phyloP scores from a whole-genome alignment of 768 basidiomycete species.

The Suillus fuscotomentosus region DNA sequence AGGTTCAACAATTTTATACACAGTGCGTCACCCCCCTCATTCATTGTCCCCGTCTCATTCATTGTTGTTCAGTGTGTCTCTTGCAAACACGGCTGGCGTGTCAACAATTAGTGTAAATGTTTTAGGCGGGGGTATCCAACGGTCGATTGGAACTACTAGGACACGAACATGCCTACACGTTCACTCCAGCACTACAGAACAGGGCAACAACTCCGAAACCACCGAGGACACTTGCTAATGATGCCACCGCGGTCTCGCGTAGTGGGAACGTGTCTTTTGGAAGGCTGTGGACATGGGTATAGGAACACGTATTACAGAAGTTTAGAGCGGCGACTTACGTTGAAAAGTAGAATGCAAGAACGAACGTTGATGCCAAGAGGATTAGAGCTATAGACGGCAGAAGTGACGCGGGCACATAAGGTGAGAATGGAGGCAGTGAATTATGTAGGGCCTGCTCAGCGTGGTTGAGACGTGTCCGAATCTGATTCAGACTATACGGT shows the following conservation, averaged over 20 bases:
- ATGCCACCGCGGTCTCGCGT: slow-evolving; percentile 69
- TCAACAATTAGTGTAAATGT: slow-evolving; percentile 56
- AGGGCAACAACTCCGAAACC: slow-evolving; percentile 90
- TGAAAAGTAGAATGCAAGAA: slow-evolving; percentile 88
- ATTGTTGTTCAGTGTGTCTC: slow-evolving; percentile 54
- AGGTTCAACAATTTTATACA: slow-evolving; percentile 92
- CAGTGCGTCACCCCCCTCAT: slow-evolving; percentile 48
- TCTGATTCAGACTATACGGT: not conserved
- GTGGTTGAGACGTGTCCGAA: slow-evolving; percentile 8
- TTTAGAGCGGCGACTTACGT: slow-evolving; percentile 49
- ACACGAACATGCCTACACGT: slow-evolving; percentile 50
- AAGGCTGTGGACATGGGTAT: slow-evolving; percentile 48
- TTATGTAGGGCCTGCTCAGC: slow-evolving; percentile 56
- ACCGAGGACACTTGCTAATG: slow-evolving; percentile 72
- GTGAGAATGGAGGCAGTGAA: slow-evolving; percentile 67
- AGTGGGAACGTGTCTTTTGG: slow-evolving; percentile 67
- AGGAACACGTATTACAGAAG: slow-evolving; percentile 1
- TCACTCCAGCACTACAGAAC: slow-evolving; percentile 83
- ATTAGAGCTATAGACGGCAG: slow-evolving; percentile 76
- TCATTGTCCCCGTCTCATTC: not conserved
- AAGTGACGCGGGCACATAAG: slow-evolving; percentile 61
- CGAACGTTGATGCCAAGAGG: slow-evolving; percentile 74
- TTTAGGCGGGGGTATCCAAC: not conserved
- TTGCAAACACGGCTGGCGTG: slow-evolving; percentile 80
- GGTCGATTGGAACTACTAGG: not conserved